Base-by-base conservation (phyloP, 371 early-diverging fungal species). In the Synchytrium microbalum region DNA sequence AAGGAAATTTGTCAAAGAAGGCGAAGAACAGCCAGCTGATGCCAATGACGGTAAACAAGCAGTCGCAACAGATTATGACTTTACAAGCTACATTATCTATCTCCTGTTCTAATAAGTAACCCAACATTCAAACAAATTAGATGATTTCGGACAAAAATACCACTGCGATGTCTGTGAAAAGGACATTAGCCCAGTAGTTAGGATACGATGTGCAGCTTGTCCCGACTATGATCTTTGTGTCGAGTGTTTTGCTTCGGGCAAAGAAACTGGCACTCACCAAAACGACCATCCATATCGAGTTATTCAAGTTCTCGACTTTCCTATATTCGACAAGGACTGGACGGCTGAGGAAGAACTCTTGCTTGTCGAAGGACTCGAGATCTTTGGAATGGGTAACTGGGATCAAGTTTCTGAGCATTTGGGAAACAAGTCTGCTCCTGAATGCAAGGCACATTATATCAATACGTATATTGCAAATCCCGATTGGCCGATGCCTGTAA, bases 381-480 rank as follows among this genome's bases (percentile, higher is more conserved):
- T 86, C 72, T 91, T 85, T 75, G 99, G 99, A 24, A 83, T 98
- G 62, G 99, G 99, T 53, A 99, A 97, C 79, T 99, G 97, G 96
- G 88, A 88, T 68, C 94, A 92, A 52, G 89, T 96, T 53, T 86
- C 96, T 0, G 92, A 89, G 60, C 89, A 95, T 70, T 85, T 99
- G 14, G 94, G 97, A 1, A 88, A 92, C 23, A 95, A 95, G 72
- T 85, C 87, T 29, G 83, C 85, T 58, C 79, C 85, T 31, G 95
- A 98, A 69, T 91, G 94, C 69, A 90, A 91, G 64, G 81, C 84
- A 46, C 99, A 99, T 70, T 99, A 98, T 75, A 73, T 88, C 46
- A 78, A 89, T 28, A 83, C 92, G 5, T 96, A 93, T 73, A 83
- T 91, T 3, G 76, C 84, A 3, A 84, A 88, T 38, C 77, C 83